phyloP scores from a whole-genome alignment of 352 stramenopile genomes.

The Phytophthora fragariae region DNA sequence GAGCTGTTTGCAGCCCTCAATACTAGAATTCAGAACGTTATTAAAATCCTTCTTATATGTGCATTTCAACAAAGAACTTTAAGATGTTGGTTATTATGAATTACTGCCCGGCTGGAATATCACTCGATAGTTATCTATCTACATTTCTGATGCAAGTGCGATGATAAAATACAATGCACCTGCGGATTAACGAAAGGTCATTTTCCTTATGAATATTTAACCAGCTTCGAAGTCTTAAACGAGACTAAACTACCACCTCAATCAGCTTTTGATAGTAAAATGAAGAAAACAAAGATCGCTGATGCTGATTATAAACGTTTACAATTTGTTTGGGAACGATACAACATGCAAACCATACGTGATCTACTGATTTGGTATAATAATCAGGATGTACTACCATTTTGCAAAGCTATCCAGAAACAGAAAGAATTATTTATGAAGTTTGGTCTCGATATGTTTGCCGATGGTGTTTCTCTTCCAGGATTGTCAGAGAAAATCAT shows the following conservation, averaged over 20 bases:
- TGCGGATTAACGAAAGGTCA: constrained; percentile 33
- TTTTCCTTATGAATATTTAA: constrained; percentile 44
- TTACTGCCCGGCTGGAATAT: constrained; percentile 35
- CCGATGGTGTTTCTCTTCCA: no score
- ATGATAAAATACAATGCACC: constrained; percentile 34
- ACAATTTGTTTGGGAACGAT: no score
- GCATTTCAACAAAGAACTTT: constrained; percentile 22
- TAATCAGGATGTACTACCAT: no score
- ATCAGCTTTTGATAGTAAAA: neutral
- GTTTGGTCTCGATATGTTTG: no score
- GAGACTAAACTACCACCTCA: neutral
- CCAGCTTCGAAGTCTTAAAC: no score
- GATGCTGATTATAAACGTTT: no score
- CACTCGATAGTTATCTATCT: constrained; percentile 31
- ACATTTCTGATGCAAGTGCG: constrained; percentile 36
- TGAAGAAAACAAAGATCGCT: neutral
- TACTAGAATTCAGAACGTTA: neutral
- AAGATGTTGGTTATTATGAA: constrained; percentile 27
- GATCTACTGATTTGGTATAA: no score
- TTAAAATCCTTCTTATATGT: constrained; percentile 32
- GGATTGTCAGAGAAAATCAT: no score
- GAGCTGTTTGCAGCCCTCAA: no score
- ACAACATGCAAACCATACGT: no score
- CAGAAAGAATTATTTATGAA: no score
- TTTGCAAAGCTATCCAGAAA: no score